phyloP scores from a whole-genome alignment of 2,329 filamentous ascomycete genomes.

The Plectosphaerella plurivora region DNA sequence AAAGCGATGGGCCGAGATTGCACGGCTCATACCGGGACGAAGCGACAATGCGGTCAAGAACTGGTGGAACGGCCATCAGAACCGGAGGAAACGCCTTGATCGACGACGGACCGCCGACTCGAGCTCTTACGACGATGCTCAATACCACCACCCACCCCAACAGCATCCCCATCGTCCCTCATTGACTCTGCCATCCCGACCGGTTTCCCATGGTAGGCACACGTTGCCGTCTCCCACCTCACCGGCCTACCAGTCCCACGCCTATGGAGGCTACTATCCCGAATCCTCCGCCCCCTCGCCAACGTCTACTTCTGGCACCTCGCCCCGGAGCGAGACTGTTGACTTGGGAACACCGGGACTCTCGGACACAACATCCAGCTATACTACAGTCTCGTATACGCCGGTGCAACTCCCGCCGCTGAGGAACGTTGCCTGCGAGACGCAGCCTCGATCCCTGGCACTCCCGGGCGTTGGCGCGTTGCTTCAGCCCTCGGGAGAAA shows the following conservation, averaged over 20 bases:
- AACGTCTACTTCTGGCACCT: constrained; percentile 27
- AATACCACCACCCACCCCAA: constrained; percentile 3
- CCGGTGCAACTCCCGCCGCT: constrained; percentile 38
- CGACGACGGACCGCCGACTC: constrained; percentile 24
- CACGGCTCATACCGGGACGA: constrained; percentile 72
- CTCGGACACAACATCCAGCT: constrained; percentile 63
- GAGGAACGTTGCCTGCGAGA: constrained; percentile 8
- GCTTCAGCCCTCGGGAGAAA: constrained; percentile 8
- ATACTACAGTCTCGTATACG: constrained; percentile 53
- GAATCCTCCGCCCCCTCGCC: constrained; percentile 32
- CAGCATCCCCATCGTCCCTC: constrained; percentile 20
- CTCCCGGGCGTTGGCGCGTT: constrained; percentile 23
- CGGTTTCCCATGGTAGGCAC: constrained; percentile 5
- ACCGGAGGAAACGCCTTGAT: constrained; percentile 60
- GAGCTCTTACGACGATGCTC: constrained; percentile 14
- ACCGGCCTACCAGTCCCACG: constrained; percentile 9
- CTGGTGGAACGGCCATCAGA: constrained; percentile 95
- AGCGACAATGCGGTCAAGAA: constrained; percentile 97
- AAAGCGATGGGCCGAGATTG: constrained; percentile 91
- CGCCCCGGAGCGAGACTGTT: constrained; percentile 49
- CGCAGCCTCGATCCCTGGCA: constrained; percentile 4
- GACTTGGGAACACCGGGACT: constrained; percentile 65
- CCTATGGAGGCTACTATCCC: constrained; percentile 17
- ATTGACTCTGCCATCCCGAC: constrained; percentile 9
- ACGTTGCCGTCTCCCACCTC: constrained; percentile 10